Base-by-base conservation (phyloP, 2,329 filamentous ascomycete genomes). In the Alternaria atra region DNA sequence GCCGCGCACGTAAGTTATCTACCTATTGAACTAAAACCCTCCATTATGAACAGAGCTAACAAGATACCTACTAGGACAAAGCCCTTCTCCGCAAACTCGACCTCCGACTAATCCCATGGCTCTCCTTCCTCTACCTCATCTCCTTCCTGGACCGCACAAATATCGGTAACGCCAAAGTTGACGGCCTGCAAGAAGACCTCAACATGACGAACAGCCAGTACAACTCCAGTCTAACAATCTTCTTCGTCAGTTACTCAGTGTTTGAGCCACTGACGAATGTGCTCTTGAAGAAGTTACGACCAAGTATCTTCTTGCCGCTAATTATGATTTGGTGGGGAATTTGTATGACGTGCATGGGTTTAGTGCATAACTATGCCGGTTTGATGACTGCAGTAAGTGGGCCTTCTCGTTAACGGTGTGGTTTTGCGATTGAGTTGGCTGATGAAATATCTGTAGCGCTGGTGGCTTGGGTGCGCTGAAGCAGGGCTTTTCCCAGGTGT, bases 201-300 rank as follows among this genome's bases (percentile, higher is more conserved):
- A 66, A 85, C 32, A 86, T 94, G 82, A 84, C 84, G 0, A 83
- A 85, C 2, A 79, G 83, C 6, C 83, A 91, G 72, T 97, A 93
- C 80, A 94, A 94, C 76, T 83, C 86, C 23, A 86, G 89, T 0
- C 83, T 97, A 7, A 92, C 91, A 34, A 90, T 96, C 68, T 97
- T 97, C 81, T 97, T 96, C 80, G 84, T 96, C 51, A 93, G 91
- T 0, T 97, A 97, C 75, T 85, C 91, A 2, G 79, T 93, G 34
- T 93, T 92, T 64, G 92, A 95, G 76, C 88, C 89, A 0, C 70
- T 93, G 43, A 93, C 91, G 61, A 96, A 97, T 75, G 82, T 94
- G 47, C 79, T 97, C 25, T 87, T 97, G 60, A 97, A 96, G 80
- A 85, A 84, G 17, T 81, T 92, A 63, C 85, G 88, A 1, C 93